Conservation (phyloP, 78 protist species). For the Diacronema lutheri region DNA sequence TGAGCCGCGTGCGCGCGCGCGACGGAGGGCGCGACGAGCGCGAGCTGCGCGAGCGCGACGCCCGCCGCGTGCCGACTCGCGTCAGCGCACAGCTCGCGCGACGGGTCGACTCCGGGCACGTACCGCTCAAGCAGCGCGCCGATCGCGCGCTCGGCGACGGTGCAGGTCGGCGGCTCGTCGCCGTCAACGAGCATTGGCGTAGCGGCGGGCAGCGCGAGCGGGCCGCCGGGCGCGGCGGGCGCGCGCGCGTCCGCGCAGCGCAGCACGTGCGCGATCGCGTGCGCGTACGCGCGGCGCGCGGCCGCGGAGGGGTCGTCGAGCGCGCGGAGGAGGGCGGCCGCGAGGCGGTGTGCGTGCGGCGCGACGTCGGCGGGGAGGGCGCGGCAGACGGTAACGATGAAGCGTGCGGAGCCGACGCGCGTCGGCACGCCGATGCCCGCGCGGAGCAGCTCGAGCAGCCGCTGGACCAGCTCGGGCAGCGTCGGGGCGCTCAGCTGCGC, state of each 20-base stretch:
- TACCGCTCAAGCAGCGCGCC: not conserved
- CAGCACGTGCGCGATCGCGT: not conserved
- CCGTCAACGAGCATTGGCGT: too few relatives aligned
- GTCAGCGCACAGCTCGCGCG: not conserved
- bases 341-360: not conserved
- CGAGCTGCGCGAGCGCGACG: not conserved
- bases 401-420: not conserved
- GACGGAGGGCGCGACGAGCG: not conserved
- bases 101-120: not conserved
- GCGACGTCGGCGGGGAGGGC: not conserved
- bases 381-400: not conserved
- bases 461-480: not conserved
- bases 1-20: not conserved
- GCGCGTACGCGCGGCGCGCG: not conserved
- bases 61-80: not conserved
- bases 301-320: not conserved
- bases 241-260: not conserved
- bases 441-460: not conserved
- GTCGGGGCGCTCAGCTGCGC: not conserved
- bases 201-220: not conserved
- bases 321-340: not conserved
- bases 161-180: too few relatives aligned
- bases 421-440: not conserved
- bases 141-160: not conserved
- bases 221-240: not conserved